phyloP scores from a whole-genome alignment of 257 asterid species.

The Solanum piurae region DNA sequence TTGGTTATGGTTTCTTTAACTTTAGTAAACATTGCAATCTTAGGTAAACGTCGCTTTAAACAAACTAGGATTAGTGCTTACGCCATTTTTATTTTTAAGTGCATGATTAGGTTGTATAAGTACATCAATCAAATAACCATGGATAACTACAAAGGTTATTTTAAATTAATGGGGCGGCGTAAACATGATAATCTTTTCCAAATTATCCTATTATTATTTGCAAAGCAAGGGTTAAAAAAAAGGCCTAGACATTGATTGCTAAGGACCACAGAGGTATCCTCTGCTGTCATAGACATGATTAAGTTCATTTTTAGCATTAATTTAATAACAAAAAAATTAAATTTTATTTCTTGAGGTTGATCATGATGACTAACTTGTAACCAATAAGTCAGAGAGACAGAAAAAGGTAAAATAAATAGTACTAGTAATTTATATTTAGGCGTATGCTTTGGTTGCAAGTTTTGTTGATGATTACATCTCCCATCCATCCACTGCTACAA shows the following conservation, averaged over 20 bases:
- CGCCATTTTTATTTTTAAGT: background rate
- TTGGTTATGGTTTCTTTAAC: background rate
- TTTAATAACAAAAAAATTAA: background rate
- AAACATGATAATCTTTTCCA: background rate
- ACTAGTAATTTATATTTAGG: background rate
- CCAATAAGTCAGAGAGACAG: slow-evolving; percentile 6
- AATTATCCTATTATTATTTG: background rate
- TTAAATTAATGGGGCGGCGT: background rate
- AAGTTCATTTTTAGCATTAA: background rate
- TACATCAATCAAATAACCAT: background rate
- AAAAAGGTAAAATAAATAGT: background rate
- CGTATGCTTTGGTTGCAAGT: slow-evolving; percentile 8
- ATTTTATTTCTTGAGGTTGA: background rate
- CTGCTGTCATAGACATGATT: background rate
- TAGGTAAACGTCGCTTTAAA: background rate
- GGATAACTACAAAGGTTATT: background rate
- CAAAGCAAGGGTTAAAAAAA: background rate
- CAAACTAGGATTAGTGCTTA: background rate
- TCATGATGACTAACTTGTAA: background rate
- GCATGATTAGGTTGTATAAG: background rate
- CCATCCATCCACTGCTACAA: slow-evolving; percentile 8
- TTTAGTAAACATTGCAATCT: background rate
- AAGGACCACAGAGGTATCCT: background rate
- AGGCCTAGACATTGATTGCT: background rate
- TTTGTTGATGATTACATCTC: slow-evolving; percentile 15